Percentiles rank a stretch among this genome's conserved stretches.
phyloP scores from a whole-genome alignment of 441 rosid species.

The Populus hybrid region DNA sequence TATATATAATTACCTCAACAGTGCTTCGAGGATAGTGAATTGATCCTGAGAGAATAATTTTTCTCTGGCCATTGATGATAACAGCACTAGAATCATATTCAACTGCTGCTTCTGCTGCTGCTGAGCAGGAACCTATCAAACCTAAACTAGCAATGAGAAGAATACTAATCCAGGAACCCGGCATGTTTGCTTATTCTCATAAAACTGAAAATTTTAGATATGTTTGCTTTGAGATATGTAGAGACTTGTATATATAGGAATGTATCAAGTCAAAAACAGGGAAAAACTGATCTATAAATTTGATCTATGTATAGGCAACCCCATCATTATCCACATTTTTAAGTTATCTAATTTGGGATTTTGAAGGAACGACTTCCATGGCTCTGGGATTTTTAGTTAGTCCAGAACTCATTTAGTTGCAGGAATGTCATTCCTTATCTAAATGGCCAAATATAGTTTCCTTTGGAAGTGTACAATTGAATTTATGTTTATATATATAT shows the following conservation, averaged over 20 bases:
- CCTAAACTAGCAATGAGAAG: constrained; percentile 15
- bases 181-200: not conserved
- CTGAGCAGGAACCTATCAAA: constrained; percentile 16
- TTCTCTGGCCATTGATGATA: constrained; percentile 38
- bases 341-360: too few species aligned
- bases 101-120: constrained; percentile 11
- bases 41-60: constrained; percentile 35
- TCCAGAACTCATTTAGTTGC: not conserved
- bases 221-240: not conserved
- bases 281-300: not conserved
- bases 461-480: too few species aligned
- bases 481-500: too few species aligned
- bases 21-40: constrained; percentile 39
- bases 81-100: constrained; percentile 38
- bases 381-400: too few species aligned
- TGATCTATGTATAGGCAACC: not conserved
- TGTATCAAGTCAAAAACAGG: not conserved
- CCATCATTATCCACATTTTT: not conserved
- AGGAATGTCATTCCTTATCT: too few species aligned
- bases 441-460: not conserved
- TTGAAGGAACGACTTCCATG: too few species aligned
- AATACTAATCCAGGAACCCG: constrained; percentile 2
- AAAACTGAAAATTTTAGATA: not conserved
- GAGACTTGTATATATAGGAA: not conserved
- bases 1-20: constrained; percentile 27